Conservation (phyloP, 108 stramenopile species). For the Pseudonitzschia multiseries region DNA sequence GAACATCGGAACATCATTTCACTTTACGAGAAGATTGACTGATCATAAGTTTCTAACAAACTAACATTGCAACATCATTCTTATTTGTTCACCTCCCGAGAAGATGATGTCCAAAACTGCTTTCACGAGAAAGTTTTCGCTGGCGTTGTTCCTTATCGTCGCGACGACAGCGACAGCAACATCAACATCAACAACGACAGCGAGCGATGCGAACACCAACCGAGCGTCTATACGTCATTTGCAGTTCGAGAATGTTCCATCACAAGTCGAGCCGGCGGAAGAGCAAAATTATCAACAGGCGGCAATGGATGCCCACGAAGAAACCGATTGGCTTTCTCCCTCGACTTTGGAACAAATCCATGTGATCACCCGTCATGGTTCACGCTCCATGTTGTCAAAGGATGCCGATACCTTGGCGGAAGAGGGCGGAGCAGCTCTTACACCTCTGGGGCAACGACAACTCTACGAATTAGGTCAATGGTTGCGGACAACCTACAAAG, state of each 20-base stretch:
- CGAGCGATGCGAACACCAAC: neutral
- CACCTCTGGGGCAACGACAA: slow-evolving; percentile 42
- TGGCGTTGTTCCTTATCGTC: slow-evolving; percentile 7
- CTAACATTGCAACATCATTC: too few species aligned
- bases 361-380: slow-evolving; percentile 53
- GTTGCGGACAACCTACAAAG: slow-evolving; percentile 31
- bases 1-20: too few species aligned
- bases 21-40: too few species aligned
- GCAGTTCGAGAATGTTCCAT: too few species aligned
- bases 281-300: too few species aligned
- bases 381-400: slow-evolving; percentile 35
- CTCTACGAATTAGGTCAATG: slow-evolving; percentile 40
- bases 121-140: neutral
- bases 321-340: neutral
- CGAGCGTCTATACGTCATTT: neutral
- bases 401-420: slow-evolving; percentile 25
- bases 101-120: too few species aligned
- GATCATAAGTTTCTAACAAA: too few species aligned
- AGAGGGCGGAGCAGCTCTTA: slow-evolving; percentile 29
- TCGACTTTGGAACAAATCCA: slow-evolving; percentile 34
- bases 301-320: neutral
- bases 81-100: too few species aligned
- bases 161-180: neutral
- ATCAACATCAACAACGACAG: too few species aligned
- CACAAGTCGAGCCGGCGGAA: too few species aligned